These are phyloP conservation scores for Pythium folliculosum DNA, from an alignment of 352 stramenopile genomes.

Conservation along the genomic window DNA sequence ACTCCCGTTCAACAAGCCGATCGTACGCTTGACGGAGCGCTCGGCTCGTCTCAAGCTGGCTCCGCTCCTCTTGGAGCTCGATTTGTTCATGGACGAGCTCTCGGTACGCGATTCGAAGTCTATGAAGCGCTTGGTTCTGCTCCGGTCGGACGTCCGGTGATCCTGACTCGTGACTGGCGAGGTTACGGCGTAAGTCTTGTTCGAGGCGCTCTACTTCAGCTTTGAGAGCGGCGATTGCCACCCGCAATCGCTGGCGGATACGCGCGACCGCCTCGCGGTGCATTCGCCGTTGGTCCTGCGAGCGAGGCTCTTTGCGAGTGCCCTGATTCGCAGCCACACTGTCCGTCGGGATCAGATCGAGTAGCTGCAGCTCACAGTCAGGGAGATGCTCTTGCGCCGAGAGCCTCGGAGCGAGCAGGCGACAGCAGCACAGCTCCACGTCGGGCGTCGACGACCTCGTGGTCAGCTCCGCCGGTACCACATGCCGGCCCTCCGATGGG, in stretches of 20 bases:
- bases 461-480: no score
- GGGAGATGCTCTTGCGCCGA: neutral
- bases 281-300: neutral
- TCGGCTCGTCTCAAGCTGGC: neutral
- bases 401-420: neutral
- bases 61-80: neutral
- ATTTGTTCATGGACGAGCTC: conserved; percentile 3
- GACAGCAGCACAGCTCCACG: neutral
- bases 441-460: neutral
- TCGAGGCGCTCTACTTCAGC: neutral
- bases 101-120: neutral
- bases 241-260: neutral
- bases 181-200: neutral
- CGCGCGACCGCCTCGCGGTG: neutral
- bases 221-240: neutral
- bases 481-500: no score
- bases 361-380: neutral
- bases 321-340: neutral
- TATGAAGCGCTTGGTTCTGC: neutral
- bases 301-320: neutral
- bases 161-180: neutral
- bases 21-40: neutral
- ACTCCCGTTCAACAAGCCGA: neutral
- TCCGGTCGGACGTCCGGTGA: neutral
- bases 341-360: neutral